Evolutionary conservation across 768 basidiomycete genomes (phyloP).

Genomic region (Pulveroboletus sp.): DNA sequence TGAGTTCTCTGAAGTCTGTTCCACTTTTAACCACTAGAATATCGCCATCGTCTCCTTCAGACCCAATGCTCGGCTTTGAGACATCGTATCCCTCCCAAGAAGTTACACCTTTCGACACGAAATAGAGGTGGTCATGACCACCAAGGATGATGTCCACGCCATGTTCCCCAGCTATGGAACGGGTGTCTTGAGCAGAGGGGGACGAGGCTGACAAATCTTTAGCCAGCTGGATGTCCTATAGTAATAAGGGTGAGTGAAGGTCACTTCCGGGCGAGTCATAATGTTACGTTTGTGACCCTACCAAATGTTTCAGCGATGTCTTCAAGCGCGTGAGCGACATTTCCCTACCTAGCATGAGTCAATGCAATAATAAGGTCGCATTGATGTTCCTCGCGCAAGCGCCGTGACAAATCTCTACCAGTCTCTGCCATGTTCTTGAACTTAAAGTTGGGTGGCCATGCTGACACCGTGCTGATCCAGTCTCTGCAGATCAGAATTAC

Average conservation of each 20-base stretch:
- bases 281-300: conserved; percentile 30
- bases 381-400: conserved; percentile 62
- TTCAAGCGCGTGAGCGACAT: neutral
- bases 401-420: conserved; percentile 65
- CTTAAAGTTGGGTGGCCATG: conserved; percentile 79
- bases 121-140: conserved; percentile 88
- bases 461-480: conserved; percentile 83
- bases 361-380: conserved; percentile 85
- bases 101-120: conserved; percentile 58
- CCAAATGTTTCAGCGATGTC: conserved; percentile 2
- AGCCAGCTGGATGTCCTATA: conserved; percentile 66
- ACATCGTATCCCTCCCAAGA: conserved; percentile 65
- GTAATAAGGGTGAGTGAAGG: conserved; percentile 6
- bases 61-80: conserved; percentile 50
- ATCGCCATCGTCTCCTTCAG: conserved; percentile 68
- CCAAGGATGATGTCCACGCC: conserved; percentile 83
- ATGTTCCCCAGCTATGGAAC: conserved; percentile 48
- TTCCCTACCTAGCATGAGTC: conserved; percentile 68
- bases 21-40: conserved; percentile 80
- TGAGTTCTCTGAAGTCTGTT: conserved; percentile 84
- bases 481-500: conserved; percentile 44
- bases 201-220: conserved; percentile 60
- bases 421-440: conserved; percentile 73
- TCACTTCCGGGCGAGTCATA: neutral
- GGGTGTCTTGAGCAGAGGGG: conserved; percentile 44